Conservation (phyloP, 495 filamentous ascomycete species). For the Aspergillus egyptiacus region DNA sequence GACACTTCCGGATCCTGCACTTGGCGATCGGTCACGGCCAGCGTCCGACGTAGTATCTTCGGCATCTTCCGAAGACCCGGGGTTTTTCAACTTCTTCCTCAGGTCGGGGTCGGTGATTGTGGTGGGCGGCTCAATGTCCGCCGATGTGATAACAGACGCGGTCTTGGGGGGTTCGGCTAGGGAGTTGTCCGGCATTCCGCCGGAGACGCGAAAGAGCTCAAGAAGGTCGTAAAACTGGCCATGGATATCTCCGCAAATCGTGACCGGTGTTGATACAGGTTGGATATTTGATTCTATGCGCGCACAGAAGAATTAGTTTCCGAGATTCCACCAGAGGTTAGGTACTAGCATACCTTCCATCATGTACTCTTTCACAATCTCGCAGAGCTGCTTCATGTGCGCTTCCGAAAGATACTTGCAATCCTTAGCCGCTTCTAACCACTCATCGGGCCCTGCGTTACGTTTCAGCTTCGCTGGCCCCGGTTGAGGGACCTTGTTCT, state of each 20-base stretch:
- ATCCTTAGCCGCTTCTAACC: slow-evolving; percentile 90
- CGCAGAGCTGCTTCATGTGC: slow-evolving; percentile 97
- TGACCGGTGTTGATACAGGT: slow-evolving; percentile 93
- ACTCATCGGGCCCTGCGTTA: slow-evolving; percentile 87
- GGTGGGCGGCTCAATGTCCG: slow-evolving; percentile 80
- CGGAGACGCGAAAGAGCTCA: slow-evolving; percentile 92
- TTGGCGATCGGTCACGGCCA: slow-evolving; percentile 32
- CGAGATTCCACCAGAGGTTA: not conserved
- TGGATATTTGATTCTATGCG: slow-evolving; percentile 89
- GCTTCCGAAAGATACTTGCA: slow-evolving; percentile 94
- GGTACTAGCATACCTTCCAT: slow-evolving; percentile 72
- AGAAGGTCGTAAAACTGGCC: slow-evolving; percentile 98
- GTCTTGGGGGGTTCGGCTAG: slow-evolving; percentile 58
- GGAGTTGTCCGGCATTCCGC: slow-evolving; percentile 84
- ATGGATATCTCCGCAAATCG: slow-evolving; percentile 96
- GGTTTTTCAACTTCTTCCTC: slow-evolving; percentile 66
- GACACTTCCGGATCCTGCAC: slow-evolving; percentile 36
- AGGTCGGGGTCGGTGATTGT: slow-evolving; percentile 79
- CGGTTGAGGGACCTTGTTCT: slow-evolving; percentile 72
- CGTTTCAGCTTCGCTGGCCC: slow-evolving; percentile 79
- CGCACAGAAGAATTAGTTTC: slow-evolving; percentile 6
- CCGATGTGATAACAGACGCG: slow-evolving; percentile 66
- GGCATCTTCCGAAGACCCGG: slow-evolving; percentile 21
- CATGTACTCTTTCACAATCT: slow-evolving; percentile 95
- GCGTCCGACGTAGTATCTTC: slow-evolving; percentile 30